These are phyloP conservation scores for Rhynchosporium graminicola DNA, from an alignment of 2,329 filamentous ascomycete species.

Conservation along the genomic window DNA sequence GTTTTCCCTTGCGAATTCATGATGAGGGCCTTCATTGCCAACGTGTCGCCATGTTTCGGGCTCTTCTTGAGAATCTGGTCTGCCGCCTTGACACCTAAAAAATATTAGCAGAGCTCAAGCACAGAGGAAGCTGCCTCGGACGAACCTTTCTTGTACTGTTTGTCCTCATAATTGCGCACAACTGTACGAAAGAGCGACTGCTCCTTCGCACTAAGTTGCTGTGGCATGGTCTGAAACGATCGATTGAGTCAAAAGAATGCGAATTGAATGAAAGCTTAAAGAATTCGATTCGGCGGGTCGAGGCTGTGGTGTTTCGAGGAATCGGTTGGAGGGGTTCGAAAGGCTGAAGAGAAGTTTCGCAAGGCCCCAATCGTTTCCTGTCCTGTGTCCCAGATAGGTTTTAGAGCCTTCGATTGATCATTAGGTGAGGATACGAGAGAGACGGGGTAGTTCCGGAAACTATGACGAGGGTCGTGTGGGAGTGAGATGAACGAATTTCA, in stretches of 20 bases:
- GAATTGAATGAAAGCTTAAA: not conserved
- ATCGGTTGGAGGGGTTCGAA: constrained; percentile 14
- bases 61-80: constrained; percentile 96
- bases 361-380: not conserved
- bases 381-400: not conserved
- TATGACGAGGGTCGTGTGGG: constrained; percentile 8
- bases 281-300: not conserved
- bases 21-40: constrained; percentile 98
- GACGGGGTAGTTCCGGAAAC: not conserved
- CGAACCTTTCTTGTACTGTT: constrained; percentile 90
- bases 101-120: constrained; percentile 29
- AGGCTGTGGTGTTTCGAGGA: not conserved
- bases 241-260: not conserved
- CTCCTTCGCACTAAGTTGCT: constrained; percentile 82
- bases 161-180: constrained; percentile 95
- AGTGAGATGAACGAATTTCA: not conserved
- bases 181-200: constrained; percentile 90
- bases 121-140: constrained; percentile 35
- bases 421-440: not conserved
- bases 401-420: not conserved
- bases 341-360: not conserved
- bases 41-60: constrained; percentile 94
- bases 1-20: constrained; percentile 90
- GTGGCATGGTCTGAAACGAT: constrained; percentile 57
- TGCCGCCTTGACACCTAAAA: constrained; percentile 79